These are phyloP conservation scores for Epicoccum sorghinum DNA, from an alignment of 2,329 filamentous ascomycete species.

Conservation along the genomic window DNA sequence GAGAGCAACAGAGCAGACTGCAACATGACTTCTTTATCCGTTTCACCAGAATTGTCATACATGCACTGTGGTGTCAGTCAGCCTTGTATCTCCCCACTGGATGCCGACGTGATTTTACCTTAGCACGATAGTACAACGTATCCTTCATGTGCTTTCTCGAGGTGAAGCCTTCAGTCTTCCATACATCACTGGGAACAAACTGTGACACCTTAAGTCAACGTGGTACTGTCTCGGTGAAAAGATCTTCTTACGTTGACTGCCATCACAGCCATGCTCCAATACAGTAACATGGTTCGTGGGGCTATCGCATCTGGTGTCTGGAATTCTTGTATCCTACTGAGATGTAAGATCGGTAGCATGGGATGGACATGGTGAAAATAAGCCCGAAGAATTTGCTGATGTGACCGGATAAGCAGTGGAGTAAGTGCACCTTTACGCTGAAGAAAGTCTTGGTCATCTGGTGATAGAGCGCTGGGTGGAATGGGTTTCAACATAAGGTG, in stretches of 20 bases:
- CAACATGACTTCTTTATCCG: constrained; percentile 8
- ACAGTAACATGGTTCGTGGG: constrained; percentile 1
- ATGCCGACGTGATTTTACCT: not conserved
- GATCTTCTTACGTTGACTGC: constrained; percentile 4
- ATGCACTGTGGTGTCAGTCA: not conserved
- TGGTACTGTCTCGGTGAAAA: no score
- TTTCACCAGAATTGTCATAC: constrained; percentile 13
- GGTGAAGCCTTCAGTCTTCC: constrained; percentile 4
- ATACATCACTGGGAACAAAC: constrained; percentile 5
- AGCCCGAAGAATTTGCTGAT: constrained; percentile 8
- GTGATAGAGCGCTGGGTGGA: constrained; percentile 1
- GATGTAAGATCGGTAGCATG: constrained; percentile 2
- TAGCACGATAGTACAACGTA: constrained; percentile 10
- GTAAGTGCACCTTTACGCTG: constrained; percentile 7
- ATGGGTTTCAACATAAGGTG: constrained; percentile 6
- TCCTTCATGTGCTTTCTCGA: constrained; percentile 15
- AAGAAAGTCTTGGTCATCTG: constrained; percentile 6
- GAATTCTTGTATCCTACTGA: not conserved
- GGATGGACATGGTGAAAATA: constrained; percentile 13
- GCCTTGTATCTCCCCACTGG: not conserved
- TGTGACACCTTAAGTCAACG: not conserved
- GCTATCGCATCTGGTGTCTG: not conserved
- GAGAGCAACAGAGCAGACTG: constrained; percentile 9
- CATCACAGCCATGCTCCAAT: constrained; percentile 14
- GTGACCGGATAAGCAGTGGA: not conserved